Evolutionary conservation across 1,139 yeast genomes (phyloP).

Genomic region (Debaryomyces psychrophilus): DNA sequence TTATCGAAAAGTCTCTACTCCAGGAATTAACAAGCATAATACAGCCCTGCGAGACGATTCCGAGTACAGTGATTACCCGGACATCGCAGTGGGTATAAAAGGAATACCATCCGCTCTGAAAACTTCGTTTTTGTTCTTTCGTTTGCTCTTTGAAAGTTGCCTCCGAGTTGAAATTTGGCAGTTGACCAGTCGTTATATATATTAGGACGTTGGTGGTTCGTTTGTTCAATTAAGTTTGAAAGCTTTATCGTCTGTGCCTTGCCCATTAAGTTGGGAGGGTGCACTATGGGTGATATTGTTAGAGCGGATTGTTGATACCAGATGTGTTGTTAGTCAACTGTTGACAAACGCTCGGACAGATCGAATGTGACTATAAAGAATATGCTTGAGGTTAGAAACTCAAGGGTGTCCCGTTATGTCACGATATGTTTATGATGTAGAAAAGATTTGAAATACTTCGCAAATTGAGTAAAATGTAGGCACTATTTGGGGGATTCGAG

Average conservation of each 20-base stretch:
- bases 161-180: conserved; percentile 43
- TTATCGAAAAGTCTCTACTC: not conserved
- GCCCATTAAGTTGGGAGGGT: conserved; percentile 59
- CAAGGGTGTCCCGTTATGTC: conserved; percentile 61
- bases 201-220: conserved; percentile 15
- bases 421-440: conserved; percentile 36
- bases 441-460: not conserved
- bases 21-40: not conserved
- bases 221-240: conserved; percentile 14
- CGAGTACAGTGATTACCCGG: not conserved
- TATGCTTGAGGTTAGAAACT: conserved; percentile 44
- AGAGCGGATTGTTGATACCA: conserved; percentile 16
- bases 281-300: conserved; percentile 20
- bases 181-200: conserved; percentile 20
- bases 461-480: not conserved
- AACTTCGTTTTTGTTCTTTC: conserved; percentile 14
- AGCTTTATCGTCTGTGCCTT: conserved; percentile 26
- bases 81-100: conserved; percentile 3
- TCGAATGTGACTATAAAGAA: conserved; percentile 52
- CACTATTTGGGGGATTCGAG: not conserved
- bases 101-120: not conserved
- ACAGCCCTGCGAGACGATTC: not conserved
- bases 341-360: conserved; percentile 52
- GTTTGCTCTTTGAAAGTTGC: conserved; percentile 41
- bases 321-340: conserved; percentile 36